phyloP scores from a whole-genome alignment of 2,329 filamentous ascomycete species.

The Aspergillus melleus region DNA sequence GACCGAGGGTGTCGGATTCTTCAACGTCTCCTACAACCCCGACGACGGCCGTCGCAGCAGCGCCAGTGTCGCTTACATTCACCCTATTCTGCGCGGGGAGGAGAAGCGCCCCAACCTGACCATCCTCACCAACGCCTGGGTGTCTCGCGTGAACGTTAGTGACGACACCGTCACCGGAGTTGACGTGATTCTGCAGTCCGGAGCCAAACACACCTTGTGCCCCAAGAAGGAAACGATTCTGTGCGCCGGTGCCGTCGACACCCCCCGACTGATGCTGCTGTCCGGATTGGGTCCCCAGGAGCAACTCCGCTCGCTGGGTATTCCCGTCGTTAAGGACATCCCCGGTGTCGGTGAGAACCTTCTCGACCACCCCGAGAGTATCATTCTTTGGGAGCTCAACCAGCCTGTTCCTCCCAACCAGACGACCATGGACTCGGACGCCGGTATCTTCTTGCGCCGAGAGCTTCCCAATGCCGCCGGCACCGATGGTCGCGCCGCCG shows the following conservation, averaged over 20 bases:
- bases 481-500: constrained; percentile 72
- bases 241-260: constrained; percentile 78
- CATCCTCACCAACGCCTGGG: constrained; percentile 84
- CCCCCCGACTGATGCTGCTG: constrained; percentile 65
- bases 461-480: constrained; percentile 68
- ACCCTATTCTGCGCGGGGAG: constrained; percentile 81
- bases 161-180: constrained; percentile 72
- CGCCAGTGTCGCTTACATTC: constrained; percentile 88
- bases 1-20: constrained; percentile 79
- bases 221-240: constrained; percentile 76
- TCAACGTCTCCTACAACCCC: constrained; percentile 88
- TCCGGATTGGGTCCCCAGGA: constrained; percentile 55
- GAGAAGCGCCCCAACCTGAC: constrained; percentile 83
- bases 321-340: constrained; percentile 60
- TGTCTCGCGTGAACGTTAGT: constrained; percentile 74
- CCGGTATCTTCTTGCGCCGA: constrained; percentile 82
- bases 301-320: constrained; percentile 52
- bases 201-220: constrained; percentile 55
- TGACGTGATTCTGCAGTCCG: constrained; percentile 64
- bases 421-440: constrained; percentile 89
- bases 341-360: constrained; percentile 66
- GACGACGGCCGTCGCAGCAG: constrained; percentile 82
- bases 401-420: constrained; percentile 74
- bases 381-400: constrained; percentile 78
- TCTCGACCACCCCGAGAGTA: constrained; percentile 64